Evolutionary conservation across 495 filamentous ascomycete genomes (phyloP).

Genomic region (Aspergillus coremiiformis): DNA sequence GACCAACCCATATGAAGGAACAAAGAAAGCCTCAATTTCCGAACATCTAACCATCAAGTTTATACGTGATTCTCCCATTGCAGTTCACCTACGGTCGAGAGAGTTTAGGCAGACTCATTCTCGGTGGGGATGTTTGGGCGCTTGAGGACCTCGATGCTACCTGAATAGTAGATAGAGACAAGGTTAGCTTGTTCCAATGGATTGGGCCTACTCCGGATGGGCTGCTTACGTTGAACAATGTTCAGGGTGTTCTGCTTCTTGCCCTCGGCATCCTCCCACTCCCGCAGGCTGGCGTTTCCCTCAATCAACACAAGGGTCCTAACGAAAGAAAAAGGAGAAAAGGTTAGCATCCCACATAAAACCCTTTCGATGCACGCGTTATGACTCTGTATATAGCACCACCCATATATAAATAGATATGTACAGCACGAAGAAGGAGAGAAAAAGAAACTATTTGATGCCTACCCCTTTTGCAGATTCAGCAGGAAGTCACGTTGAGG

Average conservation of each 20-base stretch:
- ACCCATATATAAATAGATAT: not conserved
- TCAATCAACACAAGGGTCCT: conserved; percentile 68
- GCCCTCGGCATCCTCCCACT: conserved; percentile 58
- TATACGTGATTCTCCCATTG: not conserved
- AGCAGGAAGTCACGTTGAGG: conserved; percentile 55
- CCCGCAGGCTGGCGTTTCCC: conserved; percentile 57
- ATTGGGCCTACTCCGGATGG: not conserved
- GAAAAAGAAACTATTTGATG: conserved; percentile 8
- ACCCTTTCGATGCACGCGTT: not conserved
- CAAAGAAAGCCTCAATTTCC: not conserved
- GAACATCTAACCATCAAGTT: not conserved
- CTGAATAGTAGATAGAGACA: conserved; percentile 26
- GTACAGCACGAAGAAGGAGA: not conserved
- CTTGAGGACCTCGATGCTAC: conserved; percentile 53
- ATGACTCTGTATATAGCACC: not conserved
- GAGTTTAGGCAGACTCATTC: conserved; percentile 11
- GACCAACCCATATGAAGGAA: not conserved
- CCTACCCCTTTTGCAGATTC: conserved; percentile 72
- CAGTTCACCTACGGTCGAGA: not conserved
- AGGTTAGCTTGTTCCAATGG: not conserved
- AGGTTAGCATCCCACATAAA: not conserved
- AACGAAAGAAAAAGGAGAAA: conserved; percentile 7
- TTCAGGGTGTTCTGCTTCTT: conserved; percentile 48
- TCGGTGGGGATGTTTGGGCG: conserved; percentile 23
- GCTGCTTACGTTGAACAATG: conserved; percentile 63